Percentiles rank a stretch among this genome's conserved stretches.
phyloP scores from a whole-genome alignment of 257 asterid species.

The Cruciata laevipes region DNA sequence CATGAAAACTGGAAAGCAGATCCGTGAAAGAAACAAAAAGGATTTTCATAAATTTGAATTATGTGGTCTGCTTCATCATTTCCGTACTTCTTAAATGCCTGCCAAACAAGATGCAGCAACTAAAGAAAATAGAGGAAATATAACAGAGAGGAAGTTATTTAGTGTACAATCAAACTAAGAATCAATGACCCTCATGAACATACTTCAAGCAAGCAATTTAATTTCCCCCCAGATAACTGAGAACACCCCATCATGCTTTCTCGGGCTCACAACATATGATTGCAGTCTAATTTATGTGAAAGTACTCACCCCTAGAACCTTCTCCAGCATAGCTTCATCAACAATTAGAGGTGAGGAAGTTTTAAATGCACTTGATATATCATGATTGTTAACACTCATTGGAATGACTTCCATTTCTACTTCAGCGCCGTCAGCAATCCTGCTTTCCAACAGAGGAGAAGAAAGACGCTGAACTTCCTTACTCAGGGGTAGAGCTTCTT shows the following conservation, averaged over 20 bases:
- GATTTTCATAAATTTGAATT: neutral
- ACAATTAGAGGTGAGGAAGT: conserved; percentile 58
- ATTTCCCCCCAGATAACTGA: neutral
- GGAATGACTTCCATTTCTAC: conserved; percentile 98
- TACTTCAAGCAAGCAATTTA: neutral
- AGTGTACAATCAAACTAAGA: neutral
- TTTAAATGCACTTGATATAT: conserved; percentile 63
- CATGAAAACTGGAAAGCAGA: neutral
- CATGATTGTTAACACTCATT: conserved; percentile 74
- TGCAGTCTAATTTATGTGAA: neutral
- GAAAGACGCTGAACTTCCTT: conserved; percentile 79
- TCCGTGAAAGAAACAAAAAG: neutral
- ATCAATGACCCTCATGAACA: neutral
- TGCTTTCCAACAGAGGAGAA: conserved; percentile 73
- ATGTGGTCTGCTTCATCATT: neutral
- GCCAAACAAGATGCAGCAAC: neutral
- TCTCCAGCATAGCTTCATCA: conserved; percentile 93
- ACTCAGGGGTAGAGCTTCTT: conserved; percentile 68
- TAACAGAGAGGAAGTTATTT: neutral
- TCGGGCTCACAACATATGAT: neutral
- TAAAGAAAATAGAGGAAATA: neutral
- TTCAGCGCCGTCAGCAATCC: conserved; percentile 87
- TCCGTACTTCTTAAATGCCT: no score
- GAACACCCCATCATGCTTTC: neutral
- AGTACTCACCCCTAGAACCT: conserved; percentile 90